Evolutionary conservation across 2,329 filamentous ascomycete genomes (phyloP), one percentile per base, ranked within the genome.

Genomic region (Sporothrix curviconia): DNA sequence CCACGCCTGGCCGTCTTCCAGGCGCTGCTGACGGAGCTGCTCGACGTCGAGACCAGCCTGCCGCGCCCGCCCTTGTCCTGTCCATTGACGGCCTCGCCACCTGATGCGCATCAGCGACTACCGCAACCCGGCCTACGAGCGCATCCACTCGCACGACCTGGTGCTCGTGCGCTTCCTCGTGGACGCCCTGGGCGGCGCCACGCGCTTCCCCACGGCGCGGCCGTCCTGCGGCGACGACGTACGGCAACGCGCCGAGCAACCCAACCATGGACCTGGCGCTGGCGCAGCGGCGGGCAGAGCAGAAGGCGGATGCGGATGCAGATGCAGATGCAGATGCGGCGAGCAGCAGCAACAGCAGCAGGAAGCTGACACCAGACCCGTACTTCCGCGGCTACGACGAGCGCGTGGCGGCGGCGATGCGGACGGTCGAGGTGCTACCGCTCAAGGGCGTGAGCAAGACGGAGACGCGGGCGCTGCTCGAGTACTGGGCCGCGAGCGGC

Each of bases 401-500:
- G 55, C 76, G 81, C 40, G 77, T 80, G 43, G 80, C 81, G 62
- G 76, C 77, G 22, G 73, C 73, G 1, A 71, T 86, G 54, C 71
- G 76, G 61, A 75, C 75, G 44, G 74, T 79, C 40, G 70, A 74
- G 59, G 73, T 84, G 2, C 62, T 85, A 55, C 78, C 81, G 19
- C 68, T 96, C 19, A 78, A 80, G 42, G 87, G 89, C 8, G 66
- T 96, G 63, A 86, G 76, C 65, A 89, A 86, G 72, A 73, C 79
- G 2, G 92, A 97, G 73, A 85, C 89, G 11, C 82, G 86, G 59
- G 80, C 84, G 1, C 76, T 95, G 64, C 86, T 97, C 84, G 91
- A 96, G 75, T 97, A 96, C 74, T 97, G 92, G 78, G 91, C 90
- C 5, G 84, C 83, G 36, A 95, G 90, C 70, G 94, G 92, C 12